Evolutionary conservation across 768 basidiomycete genomes (phyloP).

Genomic region (Kwoniella dendrophila): DNA sequence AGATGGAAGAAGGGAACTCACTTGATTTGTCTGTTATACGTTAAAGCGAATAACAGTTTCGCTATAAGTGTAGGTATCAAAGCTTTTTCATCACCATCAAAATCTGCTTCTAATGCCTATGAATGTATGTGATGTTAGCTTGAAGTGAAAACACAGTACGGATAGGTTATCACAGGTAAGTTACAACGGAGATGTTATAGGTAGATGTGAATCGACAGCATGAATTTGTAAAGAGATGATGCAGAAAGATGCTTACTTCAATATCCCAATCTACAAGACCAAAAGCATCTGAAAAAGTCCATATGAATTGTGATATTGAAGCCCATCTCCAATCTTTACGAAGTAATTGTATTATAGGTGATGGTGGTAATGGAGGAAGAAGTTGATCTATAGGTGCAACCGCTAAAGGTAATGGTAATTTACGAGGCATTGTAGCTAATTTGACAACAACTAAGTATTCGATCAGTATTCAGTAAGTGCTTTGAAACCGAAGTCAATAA

Average conservation of each 20-base stretch:
- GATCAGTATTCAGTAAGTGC: background rate
- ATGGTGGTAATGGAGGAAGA: constrained; percentile 42
- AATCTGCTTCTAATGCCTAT: constrained; percentile 47
- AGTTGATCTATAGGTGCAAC: constrained; percentile 35
- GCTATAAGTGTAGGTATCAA: constrained; percentile 46
- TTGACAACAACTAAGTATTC: too few species aligned
- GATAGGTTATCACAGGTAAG: background rate
- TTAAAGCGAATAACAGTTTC: constrained; percentile 54
- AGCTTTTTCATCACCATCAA: constrained; percentile 42
- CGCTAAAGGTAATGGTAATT: constrained; percentile 23
- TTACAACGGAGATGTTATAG: background rate
- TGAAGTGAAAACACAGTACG: background rate
- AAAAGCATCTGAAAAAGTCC: constrained; percentile 75
- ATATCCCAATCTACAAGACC: constrained; percentile 69
- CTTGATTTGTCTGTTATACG: constrained; percentile 53
- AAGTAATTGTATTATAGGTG: constrained; percentile 58
- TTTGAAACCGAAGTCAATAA: background rate
- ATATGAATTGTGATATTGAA: constrained; percentile 85
- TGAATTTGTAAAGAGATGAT: too few species aligned
- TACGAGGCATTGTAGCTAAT: constrained; percentile 40
- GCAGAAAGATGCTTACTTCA: constrained; percentile 54
- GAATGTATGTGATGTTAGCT: background rate
- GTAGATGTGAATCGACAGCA: background rate
- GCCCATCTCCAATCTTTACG: constrained; percentile 91
- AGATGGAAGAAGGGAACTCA: too few species aligned